These are phyloP conservation scores for Graphium sp. DNA, from an alignment of 2,329 filamentous ascomycete genomes.

Conservation along the genomic window DNA sequence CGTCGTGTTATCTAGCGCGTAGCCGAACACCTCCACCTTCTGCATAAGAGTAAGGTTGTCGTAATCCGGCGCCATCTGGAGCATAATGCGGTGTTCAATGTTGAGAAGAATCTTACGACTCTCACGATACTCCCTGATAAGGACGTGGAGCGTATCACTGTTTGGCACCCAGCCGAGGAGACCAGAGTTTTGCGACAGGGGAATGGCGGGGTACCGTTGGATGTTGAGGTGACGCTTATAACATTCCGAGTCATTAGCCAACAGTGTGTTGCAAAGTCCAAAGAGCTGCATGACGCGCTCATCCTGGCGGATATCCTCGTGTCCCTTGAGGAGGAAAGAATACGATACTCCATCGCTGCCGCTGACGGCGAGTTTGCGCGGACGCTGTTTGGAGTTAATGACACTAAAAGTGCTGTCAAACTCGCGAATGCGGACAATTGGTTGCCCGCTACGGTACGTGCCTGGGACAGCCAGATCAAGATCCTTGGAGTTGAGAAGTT, in stretches of 20 bases:
- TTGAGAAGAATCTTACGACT: constrained; percentile 95
- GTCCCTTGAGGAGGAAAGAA: constrained; percentile 89
- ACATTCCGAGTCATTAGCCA: constrained; percentile 85
- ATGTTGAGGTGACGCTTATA: constrained; percentile 97
- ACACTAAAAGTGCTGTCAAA: constrained; percentile 85
- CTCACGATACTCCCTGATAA: constrained; percentile 95
- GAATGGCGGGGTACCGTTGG: constrained; percentile 91
- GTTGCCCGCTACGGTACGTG: constrained; percentile 66
- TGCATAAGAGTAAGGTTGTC: constrained; percentile 99
- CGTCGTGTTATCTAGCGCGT: constrained; percentile 96
- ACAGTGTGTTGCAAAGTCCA: constrained; percentile 87
- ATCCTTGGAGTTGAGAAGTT: constrained; percentile 69
- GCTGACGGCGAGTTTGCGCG: constrained; percentile 71
- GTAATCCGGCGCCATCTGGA: constrained; percentile 98
- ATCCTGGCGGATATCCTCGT: constrained; percentile 97
- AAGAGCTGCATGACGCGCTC: constrained; percentile 99
- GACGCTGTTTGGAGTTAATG: constrained; percentile 93
- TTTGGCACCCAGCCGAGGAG: constrained; percentile 93
- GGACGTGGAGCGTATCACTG: constrained; percentile 88
- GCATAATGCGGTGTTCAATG: constrained; percentile 98
- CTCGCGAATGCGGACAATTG: constrained; percentile 69
- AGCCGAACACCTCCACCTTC: constrained; percentile 98
- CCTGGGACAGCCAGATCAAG: constrained; percentile 92
- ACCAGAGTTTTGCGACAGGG: constrained; percentile 89
- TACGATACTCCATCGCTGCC: constrained; percentile 83